phyloP scores from a whole-genome alignment of 192 early-diverging fungal genomes.

The Coemansia sp. region DNA sequence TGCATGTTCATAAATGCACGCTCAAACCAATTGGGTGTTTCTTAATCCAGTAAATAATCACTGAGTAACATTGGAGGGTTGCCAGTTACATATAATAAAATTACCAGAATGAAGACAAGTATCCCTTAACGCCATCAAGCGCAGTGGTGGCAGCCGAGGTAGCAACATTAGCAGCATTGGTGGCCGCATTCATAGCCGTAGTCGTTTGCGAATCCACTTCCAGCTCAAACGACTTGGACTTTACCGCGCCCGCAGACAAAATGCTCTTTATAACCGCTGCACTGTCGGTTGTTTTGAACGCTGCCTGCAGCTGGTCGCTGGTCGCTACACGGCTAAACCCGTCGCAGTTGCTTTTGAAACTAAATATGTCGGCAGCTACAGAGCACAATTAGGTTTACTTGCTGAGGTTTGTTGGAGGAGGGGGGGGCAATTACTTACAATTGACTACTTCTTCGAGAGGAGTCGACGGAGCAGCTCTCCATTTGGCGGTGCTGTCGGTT shows the following conservation, averaged over 20 bases:
- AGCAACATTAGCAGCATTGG: slow-evolving; percentile 41
- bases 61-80: no score
- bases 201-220: slow-evolving; percentile 48
- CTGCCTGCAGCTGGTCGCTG: slow-evolving; percentile 28
- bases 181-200: slow-evolving; percentile 34
- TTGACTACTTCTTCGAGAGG: slow-evolving; percentile 46
- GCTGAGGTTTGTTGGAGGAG: no score
- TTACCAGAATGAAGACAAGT: slow-evolving; percentile 48
- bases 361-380: slow-evolving; percentile 41
- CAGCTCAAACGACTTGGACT: slow-evolving; percentile 36
- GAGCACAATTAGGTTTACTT: background rate
- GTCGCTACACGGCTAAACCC: slow-evolving; percentile 32
- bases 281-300: slow-evolving; percentile 45
- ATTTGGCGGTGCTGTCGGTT: slow-evolving; percentile 38
- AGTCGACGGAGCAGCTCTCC: slow-evolving; percentile 38
- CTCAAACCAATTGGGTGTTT: background rate
- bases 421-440: no score
- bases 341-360: slow-evolving; percentile 22
- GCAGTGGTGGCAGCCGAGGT: slow-evolving; percentile 38
- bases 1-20: slow-evolving; percentile 9
- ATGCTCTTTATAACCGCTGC: slow-evolving; percentile 45
- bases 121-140: slow-evolving; percentile 33
- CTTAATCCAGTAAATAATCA: no score
- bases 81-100: no score
- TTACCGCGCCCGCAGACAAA: slow-evolving; percentile 31